Evolutionary conservation across 1,284 basidiomycete genomes (phyloP).

Genomic region (Rhodotorula glutinis): DNA sequence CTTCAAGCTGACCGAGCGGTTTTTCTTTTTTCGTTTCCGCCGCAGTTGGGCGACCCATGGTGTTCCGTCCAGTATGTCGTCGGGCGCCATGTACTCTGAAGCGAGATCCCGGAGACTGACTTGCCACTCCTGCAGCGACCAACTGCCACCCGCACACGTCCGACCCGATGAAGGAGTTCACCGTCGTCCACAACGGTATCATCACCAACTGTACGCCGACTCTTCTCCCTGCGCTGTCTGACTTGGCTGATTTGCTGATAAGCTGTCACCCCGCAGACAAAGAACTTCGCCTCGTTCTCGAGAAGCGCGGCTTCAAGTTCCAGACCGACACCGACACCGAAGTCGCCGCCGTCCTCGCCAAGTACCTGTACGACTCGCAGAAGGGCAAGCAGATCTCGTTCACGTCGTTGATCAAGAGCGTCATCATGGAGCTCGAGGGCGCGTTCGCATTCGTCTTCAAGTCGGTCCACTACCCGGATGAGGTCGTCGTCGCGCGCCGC

Average conservation of each 20-base stretch:
- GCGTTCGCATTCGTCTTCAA: constrained; percentile 99
- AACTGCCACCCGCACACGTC: constrained; percentile 97
- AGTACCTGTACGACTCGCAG: constrained; percentile 95
- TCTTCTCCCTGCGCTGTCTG: too few species aligned
- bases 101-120: not conserved
- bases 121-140: constrained; percentile 54
- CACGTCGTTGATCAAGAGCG: constrained; percentile 72
- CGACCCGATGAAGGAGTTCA: constrained; percentile 78
- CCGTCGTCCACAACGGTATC: constrained; percentile 97
- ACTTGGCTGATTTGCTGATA: too few species aligned
- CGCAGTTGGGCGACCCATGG: constrained; percentile 99
- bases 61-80: constrained; percentile 50
- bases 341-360: constrained; percentile 90
- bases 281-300: constrained; percentile 87
- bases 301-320: constrained; percentile 93
- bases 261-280: too few species aligned
- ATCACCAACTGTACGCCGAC: constrained; percentile 78
- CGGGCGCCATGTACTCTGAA: not conserved
- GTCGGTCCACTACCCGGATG: constrained; percentile 91
- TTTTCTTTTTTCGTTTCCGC: too few species aligned
- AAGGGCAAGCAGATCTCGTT: constrained; percentile 50
- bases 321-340: constrained; percentile 98
- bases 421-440: constrained; percentile 96
- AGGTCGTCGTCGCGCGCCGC: constrained; percentile 91
- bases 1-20: not conserved